Conservation (phyloP, 768 basidiomycete genomes). For the Stropharia rugosoannulata region DNA sequence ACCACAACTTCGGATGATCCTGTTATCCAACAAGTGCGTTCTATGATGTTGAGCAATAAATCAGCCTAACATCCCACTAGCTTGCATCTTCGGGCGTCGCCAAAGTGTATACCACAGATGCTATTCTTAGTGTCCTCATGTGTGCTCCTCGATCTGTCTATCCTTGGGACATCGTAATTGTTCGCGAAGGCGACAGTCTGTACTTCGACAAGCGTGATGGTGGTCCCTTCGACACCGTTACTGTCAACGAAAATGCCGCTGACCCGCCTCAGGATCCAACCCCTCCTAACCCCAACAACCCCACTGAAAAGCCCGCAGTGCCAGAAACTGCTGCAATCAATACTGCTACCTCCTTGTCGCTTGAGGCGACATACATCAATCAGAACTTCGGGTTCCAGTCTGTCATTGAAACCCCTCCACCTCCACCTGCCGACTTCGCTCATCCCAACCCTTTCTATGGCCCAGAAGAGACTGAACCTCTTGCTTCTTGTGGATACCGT, state of each 20-base stretch:
- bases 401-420: constrained; percentile 68
- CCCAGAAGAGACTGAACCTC: constrained; percentile 90
- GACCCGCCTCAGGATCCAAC: constrained; percentile 88
- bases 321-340: constrained; percentile 87
- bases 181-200: constrained; percentile 88
- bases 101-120: constrained; percentile 91
- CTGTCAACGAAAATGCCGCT: constrained; percentile 97
- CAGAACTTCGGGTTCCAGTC: constrained; percentile 98
- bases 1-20: constrained; percentile 98
- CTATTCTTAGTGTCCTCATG: constrained; percentile 95
- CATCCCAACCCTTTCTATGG: constrained; percentile 96
- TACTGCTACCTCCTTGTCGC: constrained; percentile 86
- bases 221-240: constrained; percentile 94
- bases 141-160: constrained; percentile 93
- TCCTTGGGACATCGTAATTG: constrained; percentile 98
- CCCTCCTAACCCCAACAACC: constrained; percentile 77
- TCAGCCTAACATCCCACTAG: constrained; percentile 35
- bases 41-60: constrained; percentile 2
- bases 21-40: constrained; percentile 81
- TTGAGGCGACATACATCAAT: constrained; percentile 99
- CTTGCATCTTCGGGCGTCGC: constrained; percentile 80
- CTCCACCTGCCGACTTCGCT: constrained; percentile 68
- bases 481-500: constrained; percentile 94
- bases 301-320: constrained; percentile 56
- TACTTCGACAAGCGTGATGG: constrained; percentile 98